phyloP scores from a whole-genome alignment of 1,284 basidiomycete species.

The Moesziomyces parantarcticus region DNA sequence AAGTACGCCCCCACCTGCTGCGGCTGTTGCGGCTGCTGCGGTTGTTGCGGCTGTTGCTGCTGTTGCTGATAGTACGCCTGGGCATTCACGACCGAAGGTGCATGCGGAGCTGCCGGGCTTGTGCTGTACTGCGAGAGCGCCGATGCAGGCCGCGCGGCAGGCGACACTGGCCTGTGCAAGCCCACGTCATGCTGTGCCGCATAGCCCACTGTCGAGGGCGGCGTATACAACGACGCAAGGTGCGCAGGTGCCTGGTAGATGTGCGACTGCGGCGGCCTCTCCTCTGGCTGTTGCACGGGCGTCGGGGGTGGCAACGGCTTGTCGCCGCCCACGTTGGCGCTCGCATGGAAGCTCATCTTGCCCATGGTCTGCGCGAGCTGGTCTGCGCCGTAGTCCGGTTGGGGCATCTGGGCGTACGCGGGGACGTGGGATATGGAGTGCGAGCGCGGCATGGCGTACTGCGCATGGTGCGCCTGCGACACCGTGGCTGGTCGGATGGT shows the following conservation, averaged over 20 bases:
- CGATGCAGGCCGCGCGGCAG: conserved; percentile 29
- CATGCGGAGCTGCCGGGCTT: conserved; percentile 18
- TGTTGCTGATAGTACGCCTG: conserved; percentile 43
- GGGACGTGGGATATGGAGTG: conserved; percentile 39
- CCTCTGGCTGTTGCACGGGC: conserved; percentile 16
- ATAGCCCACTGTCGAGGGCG: conserved; percentile 11
- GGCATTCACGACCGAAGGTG: conserved; percentile 47
- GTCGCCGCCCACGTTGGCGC: conserved; percentile 11
- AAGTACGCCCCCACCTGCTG: conserved; percentile 15
- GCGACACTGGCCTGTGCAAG: conserved; percentile 36
- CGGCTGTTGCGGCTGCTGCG: conserved; percentile 14
- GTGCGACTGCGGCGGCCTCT: conserved; percentile 42
- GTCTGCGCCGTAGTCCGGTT: conserved; percentile 37
- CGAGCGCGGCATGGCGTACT: conserved; percentile 31
- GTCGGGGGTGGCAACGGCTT: conserved; percentile 23
- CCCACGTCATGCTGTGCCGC: neutral
- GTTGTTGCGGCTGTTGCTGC: conserved; percentile 15
- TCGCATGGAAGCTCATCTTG: conserved; percentile 34
- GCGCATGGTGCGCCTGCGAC: conserved; percentile 8
- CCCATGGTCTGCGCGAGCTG: conserved; percentile 42
- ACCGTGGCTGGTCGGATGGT: conserved; percentile 29
- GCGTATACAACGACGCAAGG: conserved; percentile 40
- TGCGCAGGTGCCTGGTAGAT: conserved; percentile 47
- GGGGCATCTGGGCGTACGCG: conserved; percentile 28
- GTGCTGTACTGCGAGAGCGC: conserved; percentile 35